Percentiles rank a stretch among this genome's conserved stretches.
Conservation (phyloP, 2,329 filamentous ascomycete genomes). For the Fusarium xyrophilum region DNA sequence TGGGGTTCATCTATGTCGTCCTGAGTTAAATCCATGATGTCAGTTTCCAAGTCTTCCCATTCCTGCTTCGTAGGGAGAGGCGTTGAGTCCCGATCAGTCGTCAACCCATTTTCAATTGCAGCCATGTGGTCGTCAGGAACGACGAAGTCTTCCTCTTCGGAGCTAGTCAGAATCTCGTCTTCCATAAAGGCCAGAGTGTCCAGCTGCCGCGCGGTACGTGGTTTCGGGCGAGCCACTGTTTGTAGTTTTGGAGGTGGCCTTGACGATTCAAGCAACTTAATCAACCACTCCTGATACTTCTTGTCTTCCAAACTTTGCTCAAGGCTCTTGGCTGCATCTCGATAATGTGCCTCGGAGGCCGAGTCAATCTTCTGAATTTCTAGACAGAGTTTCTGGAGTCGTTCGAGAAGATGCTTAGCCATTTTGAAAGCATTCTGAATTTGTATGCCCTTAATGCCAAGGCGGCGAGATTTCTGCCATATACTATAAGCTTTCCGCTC, state of each 20-base stretch:
- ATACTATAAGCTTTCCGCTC: conserved; percentile 63
- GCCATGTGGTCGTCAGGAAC: conserved; percentile 44
- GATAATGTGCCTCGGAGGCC: conserved; percentile 59
- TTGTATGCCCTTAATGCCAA: conserved; percentile 46
- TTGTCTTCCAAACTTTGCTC: conserved; percentile 70
- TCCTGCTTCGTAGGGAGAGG: conserved; percentile 33
- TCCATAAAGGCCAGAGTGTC: conserved; percentile 35
- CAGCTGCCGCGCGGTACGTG: neutral
- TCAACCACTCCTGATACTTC: conserved; percentile 59
- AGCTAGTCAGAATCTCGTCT: conserved; percentile 60
- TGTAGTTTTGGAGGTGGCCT: conserved; percentile 49
- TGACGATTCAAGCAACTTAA: conserved; percentile 54
- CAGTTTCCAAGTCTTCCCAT: conserved; percentile 10
- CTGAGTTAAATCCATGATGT: conserved; percentile 44
- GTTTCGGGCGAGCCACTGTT: conserved; percentile 30
- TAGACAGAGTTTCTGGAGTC: conserved; percentile 62
- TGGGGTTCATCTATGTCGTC: conserved; percentile 26
- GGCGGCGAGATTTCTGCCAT: conserved; percentile 65
- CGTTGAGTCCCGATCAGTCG: neutral
- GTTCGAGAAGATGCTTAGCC: conserved; percentile 53
- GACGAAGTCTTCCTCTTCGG: conserved; percentile 61
- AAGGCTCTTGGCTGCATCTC: conserved; percentile 63
- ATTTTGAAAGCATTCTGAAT: conserved; percentile 54
- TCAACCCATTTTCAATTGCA: neutral
- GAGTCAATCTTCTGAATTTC: conserved; percentile 63